Base-by-base conservation (phyloP, 305 asterid species). In the Withania somnifera region DNA sequence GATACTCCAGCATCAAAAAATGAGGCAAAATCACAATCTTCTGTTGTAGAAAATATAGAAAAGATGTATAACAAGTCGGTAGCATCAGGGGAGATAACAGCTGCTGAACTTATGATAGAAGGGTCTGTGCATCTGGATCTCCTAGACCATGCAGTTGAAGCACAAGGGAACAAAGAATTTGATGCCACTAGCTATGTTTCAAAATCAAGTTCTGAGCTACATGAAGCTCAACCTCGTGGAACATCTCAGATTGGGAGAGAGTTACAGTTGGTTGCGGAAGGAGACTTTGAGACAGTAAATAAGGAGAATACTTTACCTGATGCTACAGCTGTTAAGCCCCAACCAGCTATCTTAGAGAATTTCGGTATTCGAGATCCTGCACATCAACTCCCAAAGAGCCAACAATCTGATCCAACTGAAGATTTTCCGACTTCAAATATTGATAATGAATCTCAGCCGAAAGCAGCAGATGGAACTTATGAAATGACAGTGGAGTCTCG, bases 71-170 rank as follows among this genome's bases (percentile, higher is more conserved):
- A 24, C 40, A 82, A 47, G 57, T 81, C 77, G 52, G 51, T 67
- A 34, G 64, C 38, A 24, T 36, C 85, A 28, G 36, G 14, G 54
- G 78, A 80, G 42, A 78, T 42, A 42, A 52, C 17, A 63, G 51
- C 83, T 45, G 26, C 11, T 22, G 84, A 81, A 66, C 78, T 42
- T 28, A 63, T 14, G 58, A 56, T 63, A 38, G 80, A 81, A 38
- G 77, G 13, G 81, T 57, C 73, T 67, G 76, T 56, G 38, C 15
- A 40, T 77, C 81, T 68, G 67, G 26, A 73, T 84, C 54, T 77
- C 80, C 83, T 40, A 50, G 83, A 73, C 80, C 26, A 28, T 73
- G 64, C 79, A 26, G 47, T 47, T 83, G 85, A 85, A 66, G 15
- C 57, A 22, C 78, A 57, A 36, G 78, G 24, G 71, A 47, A 40